These are phyloP conservation scores for Cudoniella acicularis DNA, from an alignment of 495 filamentous ascomycete genomes.

Conservation along the genomic window DNA sequence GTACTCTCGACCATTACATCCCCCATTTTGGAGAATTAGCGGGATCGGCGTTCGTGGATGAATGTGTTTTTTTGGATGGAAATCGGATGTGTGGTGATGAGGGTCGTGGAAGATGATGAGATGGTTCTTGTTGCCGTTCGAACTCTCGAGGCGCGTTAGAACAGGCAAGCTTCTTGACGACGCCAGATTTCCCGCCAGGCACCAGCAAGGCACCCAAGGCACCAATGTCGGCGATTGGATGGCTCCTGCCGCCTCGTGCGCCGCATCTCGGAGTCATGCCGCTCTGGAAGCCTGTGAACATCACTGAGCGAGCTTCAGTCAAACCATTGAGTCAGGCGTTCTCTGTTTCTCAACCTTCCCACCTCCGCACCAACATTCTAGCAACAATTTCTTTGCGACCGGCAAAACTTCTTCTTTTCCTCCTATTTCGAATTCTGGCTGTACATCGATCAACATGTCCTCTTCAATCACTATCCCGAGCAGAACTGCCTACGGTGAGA, in stretches of 20 bases:
- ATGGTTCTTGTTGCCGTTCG: not conserved
- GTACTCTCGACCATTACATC: constrained; percentile 81
- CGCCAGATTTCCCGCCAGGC: too few relatives aligned
- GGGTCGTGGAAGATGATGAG: not conserved
- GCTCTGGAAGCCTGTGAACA: not conserved
- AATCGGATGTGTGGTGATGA: not conserved
- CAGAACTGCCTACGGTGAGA: constrained; percentile 34
- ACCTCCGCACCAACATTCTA: not conserved
- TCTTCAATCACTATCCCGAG: constrained; percentile 52
- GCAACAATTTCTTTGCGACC: not conserved
- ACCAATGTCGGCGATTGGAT: too few relatives aligned
- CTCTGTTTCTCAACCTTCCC: not conserved
- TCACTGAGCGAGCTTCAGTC: not conserved
- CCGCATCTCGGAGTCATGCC: not conserved
- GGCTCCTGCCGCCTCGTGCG: too few relatives aligned
- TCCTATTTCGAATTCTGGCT: not conserved
- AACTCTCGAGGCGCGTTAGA: not conserved
- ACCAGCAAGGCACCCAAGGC: too few relatives aligned
- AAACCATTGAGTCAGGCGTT: not conserved
- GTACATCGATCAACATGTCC: constrained; percentile 32
- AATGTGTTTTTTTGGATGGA: not conserved
- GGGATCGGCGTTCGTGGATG: not conserved
- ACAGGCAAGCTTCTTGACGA: not conserved
- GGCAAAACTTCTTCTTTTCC: not conserved
- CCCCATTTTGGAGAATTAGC: constrained; percentile 56